Base-by-base conservation (phyloP, 768 basidiomycete species). In the Leucocoprinus leucothites region DNA sequence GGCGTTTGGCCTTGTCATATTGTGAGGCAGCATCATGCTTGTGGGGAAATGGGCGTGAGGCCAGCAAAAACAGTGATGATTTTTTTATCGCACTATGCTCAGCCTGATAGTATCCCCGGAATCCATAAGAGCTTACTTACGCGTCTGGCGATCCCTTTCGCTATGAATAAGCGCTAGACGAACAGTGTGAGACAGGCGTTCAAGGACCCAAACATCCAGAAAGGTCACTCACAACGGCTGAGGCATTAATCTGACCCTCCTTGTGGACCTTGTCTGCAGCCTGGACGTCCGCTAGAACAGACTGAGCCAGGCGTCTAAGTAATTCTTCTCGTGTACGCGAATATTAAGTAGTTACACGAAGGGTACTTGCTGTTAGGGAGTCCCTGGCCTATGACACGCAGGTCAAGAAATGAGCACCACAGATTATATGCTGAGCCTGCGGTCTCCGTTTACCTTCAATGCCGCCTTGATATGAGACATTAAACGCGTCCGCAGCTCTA, bases 201-300 rank as follows among this genome's bases (percentile, higher is more conserved):
- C 9, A 3, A 46, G 31, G 35, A 16, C 9, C 21, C n/a, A 16
- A 21, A 38, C 41, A 44, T 52, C 16, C 14, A 28, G n/a, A n/a
- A n/a, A 35, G 34, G 34, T n/a, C 35, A 60, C 67, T 50, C 58
- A 80, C 66, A 40, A 87, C 76, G 34, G 71, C 69, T 4, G 84
- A 73, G 4, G 80, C 70, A n/a, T 77, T 59, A 9, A 84, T 61
- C 25, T 73, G 71, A 14, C 54, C 50, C 3, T 64, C 62, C 41
- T 73, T 71, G 24, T 77, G 67, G 6, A 66, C 64, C 67, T 90
- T 90, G 69, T 89, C 87, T 34, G 82, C 76, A 8, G 80, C 75
- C 59, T 89, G 82, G 2, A 90, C 75, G 55, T 90, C 88, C 9
- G 88, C 76, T 16, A 90, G 74, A 28, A 87, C 77, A 22, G 85